Percentiles rank a stretch among this genome's conserved stretches.
Conservation (phyloP, 768 basidiomycete species). For the Collybia sp. region DNA sequence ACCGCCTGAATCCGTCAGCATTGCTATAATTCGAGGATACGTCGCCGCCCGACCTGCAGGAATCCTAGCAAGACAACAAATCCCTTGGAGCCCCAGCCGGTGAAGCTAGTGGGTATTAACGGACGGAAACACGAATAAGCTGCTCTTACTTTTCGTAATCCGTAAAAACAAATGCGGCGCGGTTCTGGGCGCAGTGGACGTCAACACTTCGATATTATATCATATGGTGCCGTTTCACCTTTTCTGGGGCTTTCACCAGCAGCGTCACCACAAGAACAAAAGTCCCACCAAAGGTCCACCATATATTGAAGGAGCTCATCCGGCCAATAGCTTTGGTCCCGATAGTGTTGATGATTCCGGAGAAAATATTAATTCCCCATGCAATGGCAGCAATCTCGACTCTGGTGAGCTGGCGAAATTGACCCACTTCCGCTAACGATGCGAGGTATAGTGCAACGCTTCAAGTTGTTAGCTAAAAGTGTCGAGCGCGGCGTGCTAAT, state of each 20-base stretch:
- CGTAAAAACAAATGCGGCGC: constrained; percentile 49
- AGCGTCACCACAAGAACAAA: constrained; percentile 51
- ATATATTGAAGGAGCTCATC: constrained; percentile 52
- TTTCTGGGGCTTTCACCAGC: constrained; percentile 50
- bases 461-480: not conserved
- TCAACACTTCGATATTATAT: not conserved
- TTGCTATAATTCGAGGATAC: not conserved
- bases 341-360: constrained; percentile 49
- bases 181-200: constrained; percentile 32
- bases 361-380: constrained; percentile 52
- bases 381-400: constrained; percentile 49
- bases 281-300: constrained; percentile 60
- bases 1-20: constrained; percentile 31
- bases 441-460: constrained; percentile 54
- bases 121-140: not conserved
- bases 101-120: constrained; percentile 33
- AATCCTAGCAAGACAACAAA: constrained; percentile 59
- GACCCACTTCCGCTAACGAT: constrained; percentile 45
- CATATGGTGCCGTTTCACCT: constrained; percentile 24
- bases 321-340: constrained; percentile 54
- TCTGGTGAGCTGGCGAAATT: constrained; percentile 35
- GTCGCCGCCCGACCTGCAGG: constrained; percentile 29
- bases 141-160: constrained; percentile 45
- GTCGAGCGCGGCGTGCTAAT: not conserved
- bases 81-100: constrained; percentile 47